Percentiles rank a stretch among this genome's conserved stretches.
phyloP scores from a whole-genome alignment of 1,284 basidiomycete genomes.

The Ustilago cynodontis region DNA sequence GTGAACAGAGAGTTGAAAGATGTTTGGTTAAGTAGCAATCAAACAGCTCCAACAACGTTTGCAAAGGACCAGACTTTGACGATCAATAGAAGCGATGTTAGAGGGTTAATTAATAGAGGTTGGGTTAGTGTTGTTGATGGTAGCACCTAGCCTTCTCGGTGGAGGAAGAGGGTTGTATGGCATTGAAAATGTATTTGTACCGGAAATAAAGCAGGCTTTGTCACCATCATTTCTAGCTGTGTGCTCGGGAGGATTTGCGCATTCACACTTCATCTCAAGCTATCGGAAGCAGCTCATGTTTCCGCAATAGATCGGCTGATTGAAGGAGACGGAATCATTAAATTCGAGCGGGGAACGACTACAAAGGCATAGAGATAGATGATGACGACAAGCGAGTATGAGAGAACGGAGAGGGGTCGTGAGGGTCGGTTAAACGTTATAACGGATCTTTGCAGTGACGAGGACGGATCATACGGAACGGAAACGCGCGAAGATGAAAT shows the following conservation, averaged over 20 bases:
- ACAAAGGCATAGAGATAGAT: not conserved
- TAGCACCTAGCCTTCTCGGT: not conserved
- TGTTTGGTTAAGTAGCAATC: slow-evolving; percentile 25
- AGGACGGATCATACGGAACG: no score
- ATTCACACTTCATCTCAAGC: no score
- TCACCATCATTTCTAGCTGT: no score
- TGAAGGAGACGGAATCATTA: not conserved
- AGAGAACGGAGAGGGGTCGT: not conserved
- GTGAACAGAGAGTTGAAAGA: slow-evolving; percentile 26
- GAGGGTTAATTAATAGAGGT: slow-evolving; percentile 28
- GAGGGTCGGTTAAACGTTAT: no score
- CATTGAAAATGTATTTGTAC: not conserved
- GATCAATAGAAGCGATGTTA: slow-evolving; percentile 26
- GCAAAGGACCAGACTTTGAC: slow-evolving; percentile 39
- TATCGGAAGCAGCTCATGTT: no score
- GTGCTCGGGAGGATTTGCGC: no score
- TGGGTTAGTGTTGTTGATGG: slow-evolving; percentile 34
- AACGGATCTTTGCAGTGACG: no score
- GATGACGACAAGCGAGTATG: no score
- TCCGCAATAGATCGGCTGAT: no score
- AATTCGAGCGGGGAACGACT: not conserved
- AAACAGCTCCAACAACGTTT: slow-evolving; percentile 24
- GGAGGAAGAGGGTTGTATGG: not conserved
- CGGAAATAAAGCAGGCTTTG: not conserved
- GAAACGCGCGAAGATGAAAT: no score